These are phyloP conservation scores for Colletotrichum camelliae DNA, from an alignment of 2,329 filamentous ascomycete species.

Conservation along the genomic window DNA sequence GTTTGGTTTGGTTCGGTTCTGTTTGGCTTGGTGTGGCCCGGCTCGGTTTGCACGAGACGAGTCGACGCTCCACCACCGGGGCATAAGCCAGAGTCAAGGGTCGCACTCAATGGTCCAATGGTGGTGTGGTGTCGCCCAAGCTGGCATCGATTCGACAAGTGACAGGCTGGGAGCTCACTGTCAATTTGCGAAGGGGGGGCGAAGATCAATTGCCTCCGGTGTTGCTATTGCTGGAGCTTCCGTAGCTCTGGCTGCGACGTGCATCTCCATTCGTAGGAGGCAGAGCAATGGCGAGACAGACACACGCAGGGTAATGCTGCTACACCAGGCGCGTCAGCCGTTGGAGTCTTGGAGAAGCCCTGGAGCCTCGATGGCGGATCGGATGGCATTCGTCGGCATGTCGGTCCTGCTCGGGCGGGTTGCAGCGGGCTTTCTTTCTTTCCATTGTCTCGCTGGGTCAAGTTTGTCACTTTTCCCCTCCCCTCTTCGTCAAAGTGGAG, in stretches of 20 bases:
- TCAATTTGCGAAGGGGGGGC: neutral
- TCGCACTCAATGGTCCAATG: neutral
- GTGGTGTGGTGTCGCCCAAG: slow-evolving; percentile 9
- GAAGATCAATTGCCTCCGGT: neutral
- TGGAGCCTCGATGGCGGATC: neutral
- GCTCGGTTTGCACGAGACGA: neutral
- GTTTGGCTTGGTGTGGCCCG: neutral
- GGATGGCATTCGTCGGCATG: neutral
- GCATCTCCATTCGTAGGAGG: neutral
- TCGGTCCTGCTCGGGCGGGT: neutral
- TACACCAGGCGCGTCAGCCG: slow-evolving; percentile 9
- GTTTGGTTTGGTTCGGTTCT: neutral
- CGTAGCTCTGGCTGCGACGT: neutral
- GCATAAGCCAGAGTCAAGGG: neutral
- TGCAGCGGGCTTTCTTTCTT: neutral
- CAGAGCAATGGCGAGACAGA: neutral
- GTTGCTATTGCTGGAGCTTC: neutral
- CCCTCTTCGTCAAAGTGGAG: neutral
- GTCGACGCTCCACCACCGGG: neutral
- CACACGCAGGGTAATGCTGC: neutral
- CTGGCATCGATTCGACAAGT: neutral
- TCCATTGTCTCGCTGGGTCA: neutral
- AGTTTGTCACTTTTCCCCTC: neutral
- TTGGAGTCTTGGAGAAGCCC: neutral
- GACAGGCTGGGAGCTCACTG: slow-evolving; percentile 4